phyloP scores from a whole-genome alignment of 768 basidiomycete species.

The Lactarius psammicola region DNA sequence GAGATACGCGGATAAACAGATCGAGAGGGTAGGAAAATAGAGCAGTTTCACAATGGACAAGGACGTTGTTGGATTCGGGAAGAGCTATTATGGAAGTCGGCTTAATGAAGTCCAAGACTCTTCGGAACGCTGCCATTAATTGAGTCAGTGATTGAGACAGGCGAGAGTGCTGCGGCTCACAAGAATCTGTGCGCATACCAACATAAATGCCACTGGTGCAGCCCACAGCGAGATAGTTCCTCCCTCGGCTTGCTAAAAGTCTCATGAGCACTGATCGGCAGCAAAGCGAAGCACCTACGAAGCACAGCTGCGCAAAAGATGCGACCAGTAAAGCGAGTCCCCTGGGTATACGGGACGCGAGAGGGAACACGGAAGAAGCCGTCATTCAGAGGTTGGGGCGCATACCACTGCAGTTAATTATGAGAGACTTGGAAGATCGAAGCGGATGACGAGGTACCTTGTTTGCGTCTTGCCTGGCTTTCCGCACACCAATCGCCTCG shows the following conservation, averaged over 20 bases:
- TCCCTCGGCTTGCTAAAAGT: slow-evolving; percentile 46
- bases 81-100: slow-evolving; percentile 58
- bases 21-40: slow-evolving; percentile 71
- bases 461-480: slow-evolving; percentile 65
- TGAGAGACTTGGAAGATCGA: slow-evolving; percentile 1
- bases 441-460: slow-evolving; percentile 48
- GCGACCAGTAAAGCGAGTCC: slow-evolving; percentile 51
- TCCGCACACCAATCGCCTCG: slow-evolving; percentile 62
- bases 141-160: slow-evolving; percentile 5
- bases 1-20: slow-evolving; percentile 57
- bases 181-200: slow-evolving; percentile 51
- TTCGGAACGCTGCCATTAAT: slow-evolving; percentile 50
- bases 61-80: slow-evolving; percentile 59
- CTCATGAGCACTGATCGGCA: slow-evolving; percentile 12
- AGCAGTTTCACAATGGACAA: slow-evolving; percentile 59
- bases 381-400: slow-evolving; percentile 56
- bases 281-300: slow-evolving; percentile 42
- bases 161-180: slow-evolving; percentile 40
- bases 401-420: slow-evolving; percentile 55
- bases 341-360: slow-evolving; percentile 35
- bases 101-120: slow-evolving; percentile 50
- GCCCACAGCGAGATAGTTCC: slow-evolving; percentile 60
- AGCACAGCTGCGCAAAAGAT: slow-evolving; percentile 62
- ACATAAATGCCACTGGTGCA: slow-evolving; percentile 72
- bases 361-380: slow-evolving; percentile 52